phyloP scores from a whole-genome alignment of 495 filamentous ascomycete species.

The Xylaria grammica region DNA sequence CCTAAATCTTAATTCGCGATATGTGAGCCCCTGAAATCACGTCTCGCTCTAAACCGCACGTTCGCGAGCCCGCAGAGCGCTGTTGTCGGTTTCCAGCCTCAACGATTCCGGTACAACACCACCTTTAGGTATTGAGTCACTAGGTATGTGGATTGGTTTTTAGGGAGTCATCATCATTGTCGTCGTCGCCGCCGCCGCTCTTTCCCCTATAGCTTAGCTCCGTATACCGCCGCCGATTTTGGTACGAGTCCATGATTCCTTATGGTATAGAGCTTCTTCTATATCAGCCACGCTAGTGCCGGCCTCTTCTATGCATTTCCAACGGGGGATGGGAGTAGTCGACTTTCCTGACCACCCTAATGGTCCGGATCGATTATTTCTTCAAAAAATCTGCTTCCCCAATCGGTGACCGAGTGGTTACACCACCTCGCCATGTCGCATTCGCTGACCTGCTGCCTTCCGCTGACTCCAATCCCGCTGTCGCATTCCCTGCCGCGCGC shows the following conservation, averaged over 20 bases:
- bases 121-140: neutral
- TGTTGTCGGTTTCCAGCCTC: slow-evolving; percentile 4
- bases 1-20: slow-evolving; percentile 14
- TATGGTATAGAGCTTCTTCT: neutral
- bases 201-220: neutral
- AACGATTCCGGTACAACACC: neutral
- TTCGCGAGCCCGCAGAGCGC: slow-evolving; percentile 1
- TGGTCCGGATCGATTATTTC: neutral
- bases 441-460: slow-evolving; percentile 13
- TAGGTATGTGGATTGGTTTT: slow-evolving; percentile 4
- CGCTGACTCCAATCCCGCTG: slow-evolving; percentile 15
- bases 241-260: neutral
- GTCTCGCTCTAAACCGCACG: neutral
- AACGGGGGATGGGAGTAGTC: no score
- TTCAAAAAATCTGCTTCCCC: neutral
- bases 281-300: no score
- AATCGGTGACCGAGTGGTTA: slow-evolving; percentile 27
- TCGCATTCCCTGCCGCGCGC: slow-evolving; percentile 10
- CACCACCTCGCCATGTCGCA: slow-evolving; percentile 15
- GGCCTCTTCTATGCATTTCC: no score
- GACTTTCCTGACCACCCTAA: neutral
- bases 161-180: neutral
- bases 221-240: no score
- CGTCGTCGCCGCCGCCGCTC: neutral
- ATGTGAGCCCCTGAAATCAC: slow-evolving; percentile 17